Conservation (phyloP, 345 rosid genomes). For the Crucihimalaya himalaica region DNA sequence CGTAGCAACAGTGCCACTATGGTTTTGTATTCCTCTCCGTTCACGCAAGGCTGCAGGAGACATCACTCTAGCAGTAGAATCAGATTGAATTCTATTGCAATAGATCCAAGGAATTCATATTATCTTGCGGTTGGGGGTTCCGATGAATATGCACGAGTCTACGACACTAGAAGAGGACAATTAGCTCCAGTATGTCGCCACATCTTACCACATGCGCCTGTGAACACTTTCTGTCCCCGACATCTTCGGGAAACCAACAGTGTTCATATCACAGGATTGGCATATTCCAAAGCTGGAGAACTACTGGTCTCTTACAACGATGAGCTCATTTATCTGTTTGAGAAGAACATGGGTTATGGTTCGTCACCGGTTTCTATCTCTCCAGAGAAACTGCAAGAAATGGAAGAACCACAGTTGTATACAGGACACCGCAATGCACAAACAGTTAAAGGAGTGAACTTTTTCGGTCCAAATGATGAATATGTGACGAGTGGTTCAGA, state of each 20-base stretch:
- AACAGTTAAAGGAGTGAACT: slow-evolving; percentile 64
- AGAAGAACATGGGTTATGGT: slow-evolving; percentile 55
- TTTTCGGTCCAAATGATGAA: slow-evolving; percentile 67
- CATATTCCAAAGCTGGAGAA: slow-evolving; percentile 56
- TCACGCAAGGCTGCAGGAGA: slow-evolving; percentile 47
- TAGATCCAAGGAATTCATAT: slow-evolving; percentile 59
- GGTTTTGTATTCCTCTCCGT: slow-evolving; percentile 52
- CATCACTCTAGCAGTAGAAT: slow-evolving; percentile 43
- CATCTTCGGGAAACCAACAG: slow-evolving; percentile 44
- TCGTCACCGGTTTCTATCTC: slow-evolving; percentile 43
- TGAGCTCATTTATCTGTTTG: slow-evolving; percentile 57
- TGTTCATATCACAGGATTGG: slow-evolving; percentile 58
- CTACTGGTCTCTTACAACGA: slow-evolving; percentile 65
- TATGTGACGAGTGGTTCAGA: slow-evolving; percentile 66
- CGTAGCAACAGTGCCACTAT: slow-evolving; percentile 46
- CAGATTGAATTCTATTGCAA: slow-evolving; percentile 52
- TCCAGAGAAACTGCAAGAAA: slow-evolving; percentile 39
- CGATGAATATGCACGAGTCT: slow-evolving; percentile 59
- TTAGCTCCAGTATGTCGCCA: slow-evolving; percentile 46
- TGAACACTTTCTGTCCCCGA: slow-evolving; percentile 53
- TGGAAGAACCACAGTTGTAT: slow-evolving; percentile 53
- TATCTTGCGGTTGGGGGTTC: slow-evolving; percentile 65
- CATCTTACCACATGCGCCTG: slow-evolving; percentile 40
- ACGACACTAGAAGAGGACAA: slow-evolving; percentile 53
- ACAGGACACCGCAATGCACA: slow-evolving; percentile 58